Base-by-base conservation (phyloP, 768 basidiomycete species). In the Mycena floridula region DNA sequence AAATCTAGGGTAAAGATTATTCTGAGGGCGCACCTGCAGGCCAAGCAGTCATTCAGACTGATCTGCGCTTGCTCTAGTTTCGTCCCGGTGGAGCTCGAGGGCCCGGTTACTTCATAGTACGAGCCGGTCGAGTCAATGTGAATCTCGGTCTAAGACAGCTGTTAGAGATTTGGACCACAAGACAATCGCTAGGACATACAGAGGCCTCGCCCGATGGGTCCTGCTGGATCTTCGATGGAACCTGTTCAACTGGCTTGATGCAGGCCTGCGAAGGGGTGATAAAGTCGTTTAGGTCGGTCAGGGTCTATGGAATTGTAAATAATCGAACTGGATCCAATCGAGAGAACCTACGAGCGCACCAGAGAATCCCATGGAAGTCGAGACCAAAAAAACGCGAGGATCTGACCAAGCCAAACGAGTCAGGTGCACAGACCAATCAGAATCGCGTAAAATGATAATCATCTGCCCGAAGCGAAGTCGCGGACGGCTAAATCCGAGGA, bases 261-360 rank as follows among this genome's bases (percentile, higher is more conserved):
- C 96, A 99, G 16, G 88, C 88, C 66, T 97, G 95, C 1, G 92
- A 87, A 2, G 96, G 96, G 0, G 90, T 87, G 35, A 99, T 89
- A 62, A 93, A 99, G 64, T 98, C 96, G 61, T 97, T 97, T 40
- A 98, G 75, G 64, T 95, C 94, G 16, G 90, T 91, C 38, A 97
- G 68, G 7, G 87, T 93, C 90, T 93, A 46, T 45, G 35, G 3
- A 43, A 46, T 38, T 23, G 51, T 48, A 46, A 51, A 39, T 26
- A 44, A 42, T 26, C 25, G 24, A 40, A 25, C 25, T 13, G 35
- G 37, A 40, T n/a, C 21, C 22, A 16, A 25, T 45, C 20, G 12
- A 25, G 27, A 27, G 51, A 30, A 69, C 83, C 40, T 59, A 87
- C 87, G 51, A 93, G 70, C 32, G 89, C 87, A 54, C 89, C 89